Evolutionary conservation across 1,284 basidiomycete species (phyloP).

Genomic region (Boletus semigastroideus): DNA sequence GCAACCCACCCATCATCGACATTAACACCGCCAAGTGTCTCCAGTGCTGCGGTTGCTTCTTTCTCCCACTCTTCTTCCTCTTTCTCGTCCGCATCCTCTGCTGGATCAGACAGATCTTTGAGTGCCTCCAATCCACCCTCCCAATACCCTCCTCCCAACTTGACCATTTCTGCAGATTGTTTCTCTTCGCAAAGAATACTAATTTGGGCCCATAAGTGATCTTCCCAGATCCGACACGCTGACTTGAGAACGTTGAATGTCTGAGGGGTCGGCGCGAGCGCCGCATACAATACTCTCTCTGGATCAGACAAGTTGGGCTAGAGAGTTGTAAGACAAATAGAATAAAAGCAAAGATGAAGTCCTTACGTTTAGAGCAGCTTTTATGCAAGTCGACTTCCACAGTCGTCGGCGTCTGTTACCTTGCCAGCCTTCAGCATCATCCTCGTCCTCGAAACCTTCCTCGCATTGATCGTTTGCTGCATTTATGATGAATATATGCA

Average conservation of each 20-base stretch:
- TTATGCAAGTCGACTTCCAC: slow-evolving; percentile 85
- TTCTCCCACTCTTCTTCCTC: slow-evolving; percentile 64
- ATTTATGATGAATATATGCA: slow-evolving; percentile 5
- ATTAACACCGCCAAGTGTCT: slow-evolving; percentile 48
- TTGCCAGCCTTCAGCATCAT: slow-evolving; percentile 52
- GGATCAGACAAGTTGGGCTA: slow-evolving; percentile 69
- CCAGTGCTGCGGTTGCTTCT: slow-evolving; percentile 54
- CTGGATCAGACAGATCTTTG: slow-evolving; percentile 36
- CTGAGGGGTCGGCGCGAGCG: slow-evolving; percentile 75
- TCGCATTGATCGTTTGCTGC: slow-evolving; percentile 52
- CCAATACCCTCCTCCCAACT: slow-evolving; percentile 63
- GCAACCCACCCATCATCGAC: slow-evolving; percentile 57
- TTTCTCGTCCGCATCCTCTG: slow-evolving; percentile 38
- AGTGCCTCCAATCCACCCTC: slow-evolving; percentile 49
- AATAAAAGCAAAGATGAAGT: slow-evolving; percentile 2
- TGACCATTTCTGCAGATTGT: slow-evolving; percentile 59
- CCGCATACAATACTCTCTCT: slow-evolving; percentile 86
- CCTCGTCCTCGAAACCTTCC: slow-evolving; percentile 51
- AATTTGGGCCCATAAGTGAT: slow-evolving; percentile 92
- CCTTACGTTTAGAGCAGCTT: slow-evolving; percentile 76
- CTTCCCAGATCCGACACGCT: slow-evolving; percentile 89
- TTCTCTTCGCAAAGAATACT: slow-evolving; percentile 84
- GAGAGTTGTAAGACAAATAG: slow-evolving; percentile 7
- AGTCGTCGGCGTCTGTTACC: slow-evolving; percentile 75
- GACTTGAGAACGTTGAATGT: slow-evolving; percentile 77